Conservation (phyloP, 2,329 filamentous ascomycete genomes). For the Aspergillus ochraceoroseus region DNA sequence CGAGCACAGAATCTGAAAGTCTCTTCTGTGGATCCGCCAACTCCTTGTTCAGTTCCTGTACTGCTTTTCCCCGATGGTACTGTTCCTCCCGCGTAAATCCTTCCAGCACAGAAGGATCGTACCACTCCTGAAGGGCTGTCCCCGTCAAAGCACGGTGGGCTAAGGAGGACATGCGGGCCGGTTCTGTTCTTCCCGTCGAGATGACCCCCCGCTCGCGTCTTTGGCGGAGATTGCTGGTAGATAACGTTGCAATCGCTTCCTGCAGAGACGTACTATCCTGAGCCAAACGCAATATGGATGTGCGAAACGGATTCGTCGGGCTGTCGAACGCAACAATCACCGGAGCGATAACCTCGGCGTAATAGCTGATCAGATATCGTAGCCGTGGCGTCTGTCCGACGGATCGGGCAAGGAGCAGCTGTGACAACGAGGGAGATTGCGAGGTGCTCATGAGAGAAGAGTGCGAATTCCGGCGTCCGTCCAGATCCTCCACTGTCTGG, state of each 20-base stretch:
- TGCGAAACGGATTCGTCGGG: conserved; percentile 77
- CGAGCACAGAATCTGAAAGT: conserved; percentile 78
- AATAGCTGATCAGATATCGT: conserved; percentile 88
- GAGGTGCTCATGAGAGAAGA: conserved; percentile 18
- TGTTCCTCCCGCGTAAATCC: conserved; percentile 71
- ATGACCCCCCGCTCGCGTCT: conserved; percentile 55
- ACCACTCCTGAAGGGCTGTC: conserved; percentile 32
- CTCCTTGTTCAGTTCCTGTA: conserved; percentile 76
- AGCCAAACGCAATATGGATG: conserved; percentile 74
- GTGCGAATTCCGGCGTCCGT: conserved; percentile 1
- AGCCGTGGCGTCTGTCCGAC: conserved; percentile 67
- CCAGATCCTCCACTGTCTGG: conserved; percentile 4
- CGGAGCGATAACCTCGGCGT: conserved; percentile 84
- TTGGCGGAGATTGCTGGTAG: conserved; percentile 87
- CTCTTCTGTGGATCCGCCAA: conserved; percentile 70
- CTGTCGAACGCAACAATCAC: conserved; percentile 89
- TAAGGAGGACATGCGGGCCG: conserved; percentile 47
- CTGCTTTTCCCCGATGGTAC: conserved; percentile 77
- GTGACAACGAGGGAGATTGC: conserved; percentile 33
- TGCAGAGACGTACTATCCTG: conserved; percentile 75
- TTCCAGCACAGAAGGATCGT: conserved; percentile 46
- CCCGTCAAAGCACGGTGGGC: conserved; percentile 44
- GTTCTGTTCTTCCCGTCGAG: conserved; percentile 50
- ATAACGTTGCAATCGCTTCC: conserved; percentile 83
- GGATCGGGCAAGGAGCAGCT: conserved; percentile 43